Conservation (phyloP, 2,329 filamentous ascomycete genomes). For the Erysiphe neolycopersici region DNA sequence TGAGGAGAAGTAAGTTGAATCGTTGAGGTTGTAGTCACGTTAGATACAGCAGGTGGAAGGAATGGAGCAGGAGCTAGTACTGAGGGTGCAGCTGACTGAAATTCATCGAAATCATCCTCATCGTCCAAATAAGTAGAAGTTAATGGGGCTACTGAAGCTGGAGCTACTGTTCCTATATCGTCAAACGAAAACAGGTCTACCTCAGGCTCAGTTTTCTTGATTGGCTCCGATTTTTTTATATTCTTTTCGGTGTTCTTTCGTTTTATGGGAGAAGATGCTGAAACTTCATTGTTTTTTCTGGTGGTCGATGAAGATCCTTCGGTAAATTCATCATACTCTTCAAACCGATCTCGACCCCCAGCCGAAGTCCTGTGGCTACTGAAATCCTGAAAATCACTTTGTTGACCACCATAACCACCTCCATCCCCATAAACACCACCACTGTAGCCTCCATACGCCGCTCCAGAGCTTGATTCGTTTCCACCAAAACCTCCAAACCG, state of each 20-base stretch:
- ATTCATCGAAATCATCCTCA: constrained; percentile 93
- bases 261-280: constrained; percentile 4
- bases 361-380: constrained; percentile 8
- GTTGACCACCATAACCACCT: constrained; percentile 66
- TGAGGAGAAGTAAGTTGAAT: constrained; percentile 53
- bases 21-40: constrained; percentile 24
- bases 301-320: constrained; percentile 33
- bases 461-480: constrained; percentile 34
- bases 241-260: constrained; percentile 19
- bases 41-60: constrained; percentile 15
- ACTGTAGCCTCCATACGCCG: constrained; percentile 35
- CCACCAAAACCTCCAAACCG: constrained; percentile 76
- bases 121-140: constrained; percentile 21
- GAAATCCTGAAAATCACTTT: constrained; percentile 41
- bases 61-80: constrained; percentile 19
- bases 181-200: constrained; percentile 85
- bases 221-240: constrained; percentile 36
- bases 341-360: constrained; percentile 48
- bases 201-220: constrained; percentile 70
- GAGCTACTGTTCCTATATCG: constrained; percentile 30
- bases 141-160: constrained; percentile 18
- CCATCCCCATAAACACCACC: constrained; percentile 82
- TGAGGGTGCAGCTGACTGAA: constrained; percentile 57
- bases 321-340: constrained; percentile 93
- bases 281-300: constrained; percentile 11